phyloP scores from a whole-genome alignment of 345 rosid species.

The Streptanthus diversifolius region DNA sequence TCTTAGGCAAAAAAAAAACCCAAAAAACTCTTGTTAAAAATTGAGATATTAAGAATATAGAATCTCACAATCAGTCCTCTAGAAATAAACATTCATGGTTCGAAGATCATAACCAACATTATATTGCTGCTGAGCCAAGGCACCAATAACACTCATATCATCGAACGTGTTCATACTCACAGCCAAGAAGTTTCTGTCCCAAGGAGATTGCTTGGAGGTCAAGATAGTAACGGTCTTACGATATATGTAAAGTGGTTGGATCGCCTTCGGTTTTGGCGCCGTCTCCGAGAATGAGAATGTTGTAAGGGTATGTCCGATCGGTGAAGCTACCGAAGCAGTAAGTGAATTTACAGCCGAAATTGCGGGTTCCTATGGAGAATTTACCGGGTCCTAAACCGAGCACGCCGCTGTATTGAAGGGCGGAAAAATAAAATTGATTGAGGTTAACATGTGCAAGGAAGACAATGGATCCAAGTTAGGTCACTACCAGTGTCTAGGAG shows the following conservation, averaged over 20 bases:
- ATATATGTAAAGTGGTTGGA: slow-evolving; percentile 23
- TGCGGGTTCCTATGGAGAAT: slow-evolving; percentile 29
- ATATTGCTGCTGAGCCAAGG: slow-evolving; percentile 33
- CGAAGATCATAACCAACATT: slow-evolving; percentile 34
- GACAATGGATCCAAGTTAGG: slow-evolving; percentile 35
- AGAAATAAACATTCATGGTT: slow-evolving; percentile 29
- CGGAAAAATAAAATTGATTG: slow-evolving; percentile 10
- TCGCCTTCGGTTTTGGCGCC: slow-evolving; percentile 21
- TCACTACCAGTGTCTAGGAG: slow-evolving; percentile 35
- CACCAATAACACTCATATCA: slow-evolving; percentile 41
- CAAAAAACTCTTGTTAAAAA: background rate
- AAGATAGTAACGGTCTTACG: slow-evolving; percentile 34
- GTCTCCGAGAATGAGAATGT: slow-evolving; percentile 26
- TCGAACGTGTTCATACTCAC: slow-evolving; percentile 26
- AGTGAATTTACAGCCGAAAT: slow-evolving; percentile 27
- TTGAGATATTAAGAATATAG: slow-evolving; percentile 13
- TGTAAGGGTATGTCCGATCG: slow-evolving; percentile 13
- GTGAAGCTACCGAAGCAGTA: slow-evolving; percentile 28
- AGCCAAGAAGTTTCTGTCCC: slow-evolving; percentile 37
- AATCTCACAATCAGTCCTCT: slow-evolving; percentile 24
- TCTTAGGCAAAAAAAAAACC: background rate
- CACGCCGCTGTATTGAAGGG: slow-evolving; percentile 30
- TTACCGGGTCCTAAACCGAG: slow-evolving; percentile 36
- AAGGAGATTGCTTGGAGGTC: slow-evolving; percentile 33
- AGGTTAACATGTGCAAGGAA: slow-evolving; percentile 33